Percentiles rank a stretch among this genome's conserved stretches.
phyloP scores from a whole-genome alignment of 225 moss, liverwort and hornwort genomes.

The Asterella californica region DNA sequence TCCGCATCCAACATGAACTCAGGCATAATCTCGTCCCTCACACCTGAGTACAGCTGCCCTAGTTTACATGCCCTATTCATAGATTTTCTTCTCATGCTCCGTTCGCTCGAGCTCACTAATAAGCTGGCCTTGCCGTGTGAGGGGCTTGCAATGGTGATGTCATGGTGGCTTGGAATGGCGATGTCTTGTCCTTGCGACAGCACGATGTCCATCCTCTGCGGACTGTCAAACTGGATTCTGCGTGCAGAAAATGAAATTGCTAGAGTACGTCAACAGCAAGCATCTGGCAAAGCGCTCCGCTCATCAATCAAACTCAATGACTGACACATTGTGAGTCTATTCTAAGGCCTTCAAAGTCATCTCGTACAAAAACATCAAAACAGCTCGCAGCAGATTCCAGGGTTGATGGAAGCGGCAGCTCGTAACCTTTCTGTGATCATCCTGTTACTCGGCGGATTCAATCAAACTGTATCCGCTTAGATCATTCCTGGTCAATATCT shows the following conservation, averaged over 20 bases:
- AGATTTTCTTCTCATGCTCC: constrained; percentile 20
- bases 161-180: neutral
- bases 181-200: constrained; percentile 1
- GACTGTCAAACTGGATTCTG: constrained; percentile 11
- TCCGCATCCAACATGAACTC: constrained; percentile 9
- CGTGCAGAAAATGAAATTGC: neutral
- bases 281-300: neutral
- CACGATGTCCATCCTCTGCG: neutral
- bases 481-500: neutral
- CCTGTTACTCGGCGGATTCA: neutral
- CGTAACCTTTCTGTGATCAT: neutral
- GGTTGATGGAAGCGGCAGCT: neutral
- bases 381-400: neutral
- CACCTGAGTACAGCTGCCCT: constrained; percentile 20
- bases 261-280: no score
- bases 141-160: neutral
- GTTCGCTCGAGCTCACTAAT: neutral
- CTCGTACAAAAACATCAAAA: neutral
- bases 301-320: neutral
- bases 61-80: constrained; percentile 15
- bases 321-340: neutral
- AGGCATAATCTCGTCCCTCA: constrained; percentile 17
- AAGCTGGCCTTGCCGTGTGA: neutral
- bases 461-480: neutral
- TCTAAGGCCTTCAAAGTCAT: neutral